A percentile compares a stretch with the other conserved stretches of the same genome.
phyloP scores from a whole-genome alignment of 2,329 filamentous ascomycete species.

The Mollisia scopiformis region DNA sequence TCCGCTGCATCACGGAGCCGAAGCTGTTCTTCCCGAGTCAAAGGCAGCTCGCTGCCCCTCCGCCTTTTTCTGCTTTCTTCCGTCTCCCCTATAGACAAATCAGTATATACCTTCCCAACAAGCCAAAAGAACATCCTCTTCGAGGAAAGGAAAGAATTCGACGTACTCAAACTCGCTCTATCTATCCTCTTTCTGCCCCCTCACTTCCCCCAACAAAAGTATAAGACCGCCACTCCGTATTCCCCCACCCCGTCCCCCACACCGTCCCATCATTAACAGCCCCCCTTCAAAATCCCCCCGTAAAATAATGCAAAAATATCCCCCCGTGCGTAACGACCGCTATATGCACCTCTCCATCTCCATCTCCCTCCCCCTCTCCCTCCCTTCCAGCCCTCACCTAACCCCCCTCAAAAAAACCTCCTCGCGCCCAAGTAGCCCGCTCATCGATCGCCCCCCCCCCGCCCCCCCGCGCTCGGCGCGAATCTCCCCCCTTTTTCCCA shows the following conservation, averaged over 20 bases:
- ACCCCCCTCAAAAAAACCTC: constrained; percentile 41
- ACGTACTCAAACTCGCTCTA: too few species aligned
- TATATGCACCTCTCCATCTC: constrained; percentile 61
- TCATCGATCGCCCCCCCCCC: constrained; percentile 25
- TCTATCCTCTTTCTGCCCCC: constrained; percentile 26
- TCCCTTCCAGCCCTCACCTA: background rate
- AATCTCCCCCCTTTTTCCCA: constrained; percentile 63
- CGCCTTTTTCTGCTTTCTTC: constrained; percentile 29
- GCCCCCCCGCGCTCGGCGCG: constrained; percentile 14
- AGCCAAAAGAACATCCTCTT: too few species aligned
- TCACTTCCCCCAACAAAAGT: constrained; percentile 9
- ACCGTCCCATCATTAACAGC: constrained; percentile 25
- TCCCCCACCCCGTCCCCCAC: constrained; percentile 38
- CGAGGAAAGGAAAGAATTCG: too few species aligned
- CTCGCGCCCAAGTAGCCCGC: constrained; percentile 60
- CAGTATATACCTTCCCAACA: too few species aligned
- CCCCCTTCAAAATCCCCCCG: constrained; percentile 74
- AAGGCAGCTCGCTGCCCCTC: constrained; percentile 24
- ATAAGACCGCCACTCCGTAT: constrained; percentile 35
- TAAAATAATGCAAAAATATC: constrained; percentile 83
- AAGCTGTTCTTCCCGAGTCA: constrained; percentile 33
- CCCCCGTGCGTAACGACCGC: constrained; percentile 82
- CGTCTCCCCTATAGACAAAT: constrained; percentile 33
- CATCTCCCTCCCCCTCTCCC: background rate
- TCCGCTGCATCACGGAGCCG: constrained; percentile 26